Conservation (phyloP, 2,329 filamentous ascomycete species). For the Ceratocystiopsis minuta region DNA sequence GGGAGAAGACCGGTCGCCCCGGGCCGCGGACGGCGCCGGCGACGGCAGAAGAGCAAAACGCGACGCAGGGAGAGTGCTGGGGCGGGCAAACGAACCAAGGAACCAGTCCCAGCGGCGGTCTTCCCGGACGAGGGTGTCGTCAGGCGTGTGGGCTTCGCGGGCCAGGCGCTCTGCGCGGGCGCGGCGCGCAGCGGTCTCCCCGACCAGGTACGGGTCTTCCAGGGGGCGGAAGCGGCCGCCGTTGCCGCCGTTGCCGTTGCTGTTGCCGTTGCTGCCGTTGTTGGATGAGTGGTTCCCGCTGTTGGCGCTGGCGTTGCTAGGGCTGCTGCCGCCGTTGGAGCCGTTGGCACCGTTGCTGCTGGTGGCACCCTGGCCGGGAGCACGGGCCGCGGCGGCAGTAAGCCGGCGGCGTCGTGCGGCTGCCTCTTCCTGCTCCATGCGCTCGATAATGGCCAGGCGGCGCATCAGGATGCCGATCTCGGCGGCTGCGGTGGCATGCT, state of each 20-base stretch:
- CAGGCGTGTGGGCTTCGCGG: constrained; percentile 28
- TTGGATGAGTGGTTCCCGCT: constrained; percentile 7
- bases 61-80: constrained; percentile 16
- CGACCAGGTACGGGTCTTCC: constrained; percentile 51
- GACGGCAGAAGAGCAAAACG: not conserved
- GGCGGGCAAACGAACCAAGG: constrained; percentile 28
- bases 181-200: constrained; percentile 41
- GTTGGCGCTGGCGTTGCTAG: constrained; percentile 7
- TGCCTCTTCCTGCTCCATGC: constrained; percentile 19
- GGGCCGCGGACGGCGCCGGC: not conserved
- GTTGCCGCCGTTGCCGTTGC: constrained; percentile 12
- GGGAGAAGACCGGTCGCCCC: not conserved
- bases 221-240: constrained; percentile 26
- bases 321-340: constrained; percentile 2
- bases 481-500: constrained; percentile 18
- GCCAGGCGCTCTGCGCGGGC: constrained; percentile 38
- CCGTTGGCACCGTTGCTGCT: constrained; percentile 10
- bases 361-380: not conserved
- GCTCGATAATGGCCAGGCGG: constrained; percentile 17
- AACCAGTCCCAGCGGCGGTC: constrained; percentile 44
- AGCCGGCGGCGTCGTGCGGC: constrained; percentile 9
- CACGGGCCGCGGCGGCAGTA: constrained; percentile 2
- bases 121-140: constrained; percentile 36
- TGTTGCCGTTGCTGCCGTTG: constrained; percentile 2
- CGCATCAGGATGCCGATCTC: constrained; percentile 13